A percentile compares a stretch with the other conserved stretches of the same genome.
Evolutionary conservation across 345 rosid genomes (phyloP).

Genomic region (Populus pruinosa): DNA sequence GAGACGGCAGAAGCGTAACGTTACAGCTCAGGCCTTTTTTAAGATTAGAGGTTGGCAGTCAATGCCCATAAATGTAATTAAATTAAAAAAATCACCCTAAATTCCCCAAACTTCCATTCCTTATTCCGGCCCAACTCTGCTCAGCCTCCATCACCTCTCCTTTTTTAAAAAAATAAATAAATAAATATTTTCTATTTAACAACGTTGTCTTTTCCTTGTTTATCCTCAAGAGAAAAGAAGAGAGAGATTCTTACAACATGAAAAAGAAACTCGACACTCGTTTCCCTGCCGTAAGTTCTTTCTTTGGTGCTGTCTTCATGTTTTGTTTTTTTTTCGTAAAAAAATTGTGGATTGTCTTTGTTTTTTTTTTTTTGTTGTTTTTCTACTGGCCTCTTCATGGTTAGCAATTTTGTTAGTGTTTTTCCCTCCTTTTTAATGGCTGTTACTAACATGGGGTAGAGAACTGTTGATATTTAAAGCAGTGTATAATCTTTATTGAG

Average conservation of each 20-base stretch:
- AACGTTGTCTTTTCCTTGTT: not conserved
- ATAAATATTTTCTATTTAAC: not conserved
- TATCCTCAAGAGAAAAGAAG: not conserved
- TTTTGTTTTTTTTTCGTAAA: not conserved
- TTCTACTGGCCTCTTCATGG: not conserved
- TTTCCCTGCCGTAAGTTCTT: constrained; percentile 28
- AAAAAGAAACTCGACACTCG: constrained; percentile 50
- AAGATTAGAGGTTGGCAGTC: not conserved
- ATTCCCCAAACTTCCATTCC: not conserved
- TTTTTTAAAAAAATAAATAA: too few species aligned
- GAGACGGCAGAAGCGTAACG: not conserved
- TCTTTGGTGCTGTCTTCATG: not conserved
- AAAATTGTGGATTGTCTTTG: not conserved
- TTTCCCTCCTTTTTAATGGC: not conserved
- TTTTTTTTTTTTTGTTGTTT: not conserved
- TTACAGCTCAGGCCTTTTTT: not conserved
- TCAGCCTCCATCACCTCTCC: not conserved
- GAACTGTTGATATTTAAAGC: not conserved
- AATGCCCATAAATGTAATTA: not conserved
- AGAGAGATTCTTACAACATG: constrained; percentile 18
- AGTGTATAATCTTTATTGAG: not conserved
- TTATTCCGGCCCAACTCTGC: not conserved
- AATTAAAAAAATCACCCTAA: not conserved
- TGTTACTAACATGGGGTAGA: not conserved
- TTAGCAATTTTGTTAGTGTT: not conserved